Percentiles rank a stretch among this genome's conserved stretches.
Conservation (phyloP, 2,329 filamentous ascomycete genomes). For the Samsoniella hepiali region DNA sequence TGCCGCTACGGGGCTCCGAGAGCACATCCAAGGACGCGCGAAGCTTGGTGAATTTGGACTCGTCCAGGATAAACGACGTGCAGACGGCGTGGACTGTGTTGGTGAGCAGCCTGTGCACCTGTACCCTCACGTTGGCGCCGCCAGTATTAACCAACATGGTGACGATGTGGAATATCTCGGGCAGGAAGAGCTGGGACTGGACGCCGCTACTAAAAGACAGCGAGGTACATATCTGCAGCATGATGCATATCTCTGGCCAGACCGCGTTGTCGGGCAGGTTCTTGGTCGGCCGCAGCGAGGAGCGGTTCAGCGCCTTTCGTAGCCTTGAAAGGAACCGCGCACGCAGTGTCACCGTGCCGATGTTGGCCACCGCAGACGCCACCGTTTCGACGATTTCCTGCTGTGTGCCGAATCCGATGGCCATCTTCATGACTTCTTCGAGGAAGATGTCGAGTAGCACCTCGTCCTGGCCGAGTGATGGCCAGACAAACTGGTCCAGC, state of each 20-base stretch:
- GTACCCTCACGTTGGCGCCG: slow-evolving; percentile 50
- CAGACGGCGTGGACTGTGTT: slow-evolving; percentile 67
- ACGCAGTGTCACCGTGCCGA: slow-evolving; percentile 62
- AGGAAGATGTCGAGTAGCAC: slow-evolving; percentile 63
- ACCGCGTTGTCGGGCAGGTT: slow-evolving; percentile 63
- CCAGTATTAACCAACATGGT: slow-evolving; percentile 69
- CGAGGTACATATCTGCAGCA: slow-evolving; percentile 63
- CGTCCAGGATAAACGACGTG: slow-evolving; percentile 62
- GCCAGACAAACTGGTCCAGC: slow-evolving; percentile 65
- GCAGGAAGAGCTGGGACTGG: slow-evolving; percentile 64
- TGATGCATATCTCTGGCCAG: slow-evolving; percentile 66
- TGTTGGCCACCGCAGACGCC: slow-evolving; percentile 59
- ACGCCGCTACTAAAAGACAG: slow-evolving; percentile 66
- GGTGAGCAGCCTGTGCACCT: slow-evolving; percentile 61
- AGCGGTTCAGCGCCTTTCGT: slow-evolving; percentile 64
- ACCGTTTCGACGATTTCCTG: slow-evolving; percentile 59
- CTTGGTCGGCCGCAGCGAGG: slow-evolving; percentile 63
- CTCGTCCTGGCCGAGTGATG: slow-evolving; percentile 61
- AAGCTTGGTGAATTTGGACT: slow-evolving; percentile 54
- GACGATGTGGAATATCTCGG: slow-evolving; percentile 67
- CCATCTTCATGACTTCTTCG: slow-evolving; percentile 64
- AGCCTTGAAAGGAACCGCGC: slow-evolving; percentile 64
- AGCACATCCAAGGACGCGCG: slow-evolving; percentile 55
- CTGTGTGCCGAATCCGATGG: slow-evolving; percentile 53
- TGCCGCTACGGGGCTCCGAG: slow-evolving; percentile 57